Evolutionary conservation across 164 flowering plant genomes (phyloP), one percentile per base, ranked within the genome.

Genomic region (Sedum album): DNA sequence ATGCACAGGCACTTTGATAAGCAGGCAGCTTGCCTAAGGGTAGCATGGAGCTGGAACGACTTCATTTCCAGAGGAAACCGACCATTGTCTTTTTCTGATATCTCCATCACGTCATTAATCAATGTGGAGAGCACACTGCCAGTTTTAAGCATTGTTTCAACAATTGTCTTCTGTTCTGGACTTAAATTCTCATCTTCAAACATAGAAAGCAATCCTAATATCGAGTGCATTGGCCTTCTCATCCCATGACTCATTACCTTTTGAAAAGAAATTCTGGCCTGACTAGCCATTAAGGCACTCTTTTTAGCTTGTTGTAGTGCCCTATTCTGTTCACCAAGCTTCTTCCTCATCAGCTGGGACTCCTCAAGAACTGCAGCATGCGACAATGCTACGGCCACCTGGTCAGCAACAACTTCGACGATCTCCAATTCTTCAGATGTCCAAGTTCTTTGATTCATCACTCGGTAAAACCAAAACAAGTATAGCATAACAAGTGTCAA

Each of bases 361-460:
- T 88, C 93, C 73, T 84, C 93, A 42, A 88, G 82, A 44, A 86
- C 77, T 20, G 81, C 78, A 17, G 92, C 92, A 74, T 85, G 92
- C 1, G 89, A 87, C n/a, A 87, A 79, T 42, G 92, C 92, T 44
- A 85, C 93, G 21, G 88, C 90, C 31, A 85, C 87, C 80, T 84
- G 90, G 66, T 84, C 90, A 21, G 90, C 83, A 55, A 86, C 90
- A 15, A 82, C 90, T 73, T 84, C 86, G 26, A 84, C 84, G 28
- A 84, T 81, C 72, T 86, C 88, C 76, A 84, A 41, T 39, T 86
- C 90, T 25, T 76, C 79, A 25, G 31, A 9, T 49, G 72, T 76
- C 85, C 85, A 82, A 8, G 6, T 13, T 70, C 81, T 69, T n/a
- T 6, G 72, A 68, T 18, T 72, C 68, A 18, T 2, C 48, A 44